phyloP scores from a whole-genome alignment of 2,329 filamentous ascomycete species.

The Neonectria ditissima region DNA sequence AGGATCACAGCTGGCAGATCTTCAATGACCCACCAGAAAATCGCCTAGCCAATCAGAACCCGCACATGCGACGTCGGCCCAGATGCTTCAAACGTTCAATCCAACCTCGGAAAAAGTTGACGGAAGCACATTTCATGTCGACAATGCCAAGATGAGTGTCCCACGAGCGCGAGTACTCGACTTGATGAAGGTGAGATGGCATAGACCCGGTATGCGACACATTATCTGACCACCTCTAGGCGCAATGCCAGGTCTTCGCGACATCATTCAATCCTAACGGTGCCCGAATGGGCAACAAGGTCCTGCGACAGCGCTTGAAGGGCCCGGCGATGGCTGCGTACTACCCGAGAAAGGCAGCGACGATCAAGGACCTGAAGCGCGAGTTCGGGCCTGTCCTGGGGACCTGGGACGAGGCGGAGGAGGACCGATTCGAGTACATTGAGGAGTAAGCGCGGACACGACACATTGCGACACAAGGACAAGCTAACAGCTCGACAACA shows the following conservation, averaged over 20 bases:
- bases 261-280: conserved; percentile 90
- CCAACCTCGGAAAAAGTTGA: conserved; percentile 45
- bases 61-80: conserved; percentile 32
- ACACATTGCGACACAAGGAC: conserved; percentile 2
- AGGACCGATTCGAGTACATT: conserved; percentile 82
- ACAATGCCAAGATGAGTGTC: conserved; percentile 67
- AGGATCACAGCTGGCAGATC: conserved; percentile 4
- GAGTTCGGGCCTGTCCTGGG: conserved; percentile 74
- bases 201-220: background rate
- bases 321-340: conserved; percentile 88
- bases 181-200: conserved; percentile 77
- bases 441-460: conserved; percentile 63
- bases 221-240: conserved; percentile 61
- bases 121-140: conserved; percentile 37
- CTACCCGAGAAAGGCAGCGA: conserved; percentile 82
- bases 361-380: conserved; percentile 79
- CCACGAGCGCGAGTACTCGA: conserved; percentile 73
- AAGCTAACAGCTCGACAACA: conserved; percentile 54
- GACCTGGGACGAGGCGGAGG: conserved; percentile 80
- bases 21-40: conserved; percentile 15
- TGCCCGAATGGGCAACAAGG: conserved; percentile 87
- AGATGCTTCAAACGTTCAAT: conserved; percentile 45
- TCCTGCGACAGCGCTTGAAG: conserved; percentile 87
- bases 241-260: conserved; percentile 91
- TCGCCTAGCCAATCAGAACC: conserved; percentile 36